These are phyloP conservation scores for Metahyphopichia silvanorum DNA, from an alignment of 805 yeast species.

Conservation along the genomic window DNA sequence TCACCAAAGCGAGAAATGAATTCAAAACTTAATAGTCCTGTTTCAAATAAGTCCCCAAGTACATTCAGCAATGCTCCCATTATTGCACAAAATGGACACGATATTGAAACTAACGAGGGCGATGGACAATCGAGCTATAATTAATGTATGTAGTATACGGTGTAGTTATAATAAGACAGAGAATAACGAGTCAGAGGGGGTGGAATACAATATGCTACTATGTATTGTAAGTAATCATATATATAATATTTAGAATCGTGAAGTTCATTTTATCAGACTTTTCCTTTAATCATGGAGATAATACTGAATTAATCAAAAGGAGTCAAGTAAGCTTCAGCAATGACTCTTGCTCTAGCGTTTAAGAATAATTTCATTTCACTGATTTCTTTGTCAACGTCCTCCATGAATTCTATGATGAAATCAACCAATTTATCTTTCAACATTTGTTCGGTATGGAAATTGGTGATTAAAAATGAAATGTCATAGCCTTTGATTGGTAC, in stretches of 20 bases:
- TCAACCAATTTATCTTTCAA: conserved; percentile 93
- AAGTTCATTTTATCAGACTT: too few relatives aligned
- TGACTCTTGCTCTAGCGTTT: conserved; percentile 96
- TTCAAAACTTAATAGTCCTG: conserved; percentile 16
- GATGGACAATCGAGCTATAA: too few relatives aligned
- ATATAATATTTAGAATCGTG: too few relatives aligned
- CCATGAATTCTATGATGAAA: conserved; percentile 97
- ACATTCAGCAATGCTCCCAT: conserved; percentile 1
- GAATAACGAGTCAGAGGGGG: too few relatives aligned
- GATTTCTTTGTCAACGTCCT: conserved; percentile 97
- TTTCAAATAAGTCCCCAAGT: conserved; percentile 13
- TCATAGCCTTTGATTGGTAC: conserved; percentile 89
- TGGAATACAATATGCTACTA: too few relatives aligned
- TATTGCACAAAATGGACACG: background rate
- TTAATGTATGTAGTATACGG: too few relatives aligned
- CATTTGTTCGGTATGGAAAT: conserved; percentile 94
- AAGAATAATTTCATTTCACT: conserved; percentile 96
- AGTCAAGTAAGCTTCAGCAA: conserved; percentile 92
- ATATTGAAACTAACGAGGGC: background rate
- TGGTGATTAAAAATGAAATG: conserved; percentile 88
- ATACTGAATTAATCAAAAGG: conserved; percentile 63
- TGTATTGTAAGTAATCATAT: too few relatives aligned
- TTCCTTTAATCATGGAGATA: too few relatives aligned
- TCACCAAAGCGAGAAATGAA: conserved; percentile 1
- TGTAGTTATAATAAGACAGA: too few relatives aligned